Conservation (phyloP, 768 basidiomycete species). For the Tylopilus vinaceipallidus region DNA sequence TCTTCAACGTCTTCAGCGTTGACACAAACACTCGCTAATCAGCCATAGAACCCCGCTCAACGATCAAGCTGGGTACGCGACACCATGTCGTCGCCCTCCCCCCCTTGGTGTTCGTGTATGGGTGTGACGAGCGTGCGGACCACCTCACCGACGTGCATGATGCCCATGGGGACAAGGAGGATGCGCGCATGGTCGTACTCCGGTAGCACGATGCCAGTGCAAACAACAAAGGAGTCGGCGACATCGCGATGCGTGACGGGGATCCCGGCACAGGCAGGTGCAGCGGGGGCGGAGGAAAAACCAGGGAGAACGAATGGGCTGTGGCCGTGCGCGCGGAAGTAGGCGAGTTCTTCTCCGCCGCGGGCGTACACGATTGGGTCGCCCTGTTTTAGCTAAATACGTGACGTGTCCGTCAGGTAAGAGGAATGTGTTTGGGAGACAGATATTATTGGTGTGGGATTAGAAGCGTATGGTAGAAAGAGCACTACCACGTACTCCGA, state of each 20-base stretch:
- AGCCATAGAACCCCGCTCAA: conserved; percentile 91
- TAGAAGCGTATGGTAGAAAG: too few relatives aligned
- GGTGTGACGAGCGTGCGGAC: too few relatives aligned
- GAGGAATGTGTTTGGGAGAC: too few relatives aligned
- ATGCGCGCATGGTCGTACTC: conserved; percentile 72
- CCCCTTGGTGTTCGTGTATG: too few relatives aligned
- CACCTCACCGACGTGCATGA: too few relatives aligned
- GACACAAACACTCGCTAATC: conserved; percentile 86
- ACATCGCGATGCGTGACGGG: conserved; percentile 96
- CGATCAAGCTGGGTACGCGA: conserved; percentile 74
- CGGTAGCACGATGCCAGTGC: conserved; percentile 93
- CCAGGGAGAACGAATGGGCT: conserved; percentile 87
- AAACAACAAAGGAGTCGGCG: conserved; percentile 84
- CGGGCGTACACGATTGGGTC: conserved; percentile 95
- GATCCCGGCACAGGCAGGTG: conserved; percentile 85
- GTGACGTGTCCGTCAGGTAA: too few relatives aligned
- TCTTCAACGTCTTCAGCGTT: conserved; percentile 70
- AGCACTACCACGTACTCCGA: conserved; percentile 73
- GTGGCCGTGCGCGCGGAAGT: conserved; percentile 84
- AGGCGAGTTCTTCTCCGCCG: conserved; percentile 91
- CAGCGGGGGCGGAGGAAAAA: conserved; percentile 85
- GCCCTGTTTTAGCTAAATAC: conserved; percentile 87
- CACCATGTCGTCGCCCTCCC: too few relatives aligned
- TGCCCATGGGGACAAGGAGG: too few relatives aligned
- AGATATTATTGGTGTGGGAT: too few relatives aligned